phyloP scores from a whole-genome alignment of 2,329 filamentous ascomycete genomes.

The Cryphonectria naterciae region DNA sequence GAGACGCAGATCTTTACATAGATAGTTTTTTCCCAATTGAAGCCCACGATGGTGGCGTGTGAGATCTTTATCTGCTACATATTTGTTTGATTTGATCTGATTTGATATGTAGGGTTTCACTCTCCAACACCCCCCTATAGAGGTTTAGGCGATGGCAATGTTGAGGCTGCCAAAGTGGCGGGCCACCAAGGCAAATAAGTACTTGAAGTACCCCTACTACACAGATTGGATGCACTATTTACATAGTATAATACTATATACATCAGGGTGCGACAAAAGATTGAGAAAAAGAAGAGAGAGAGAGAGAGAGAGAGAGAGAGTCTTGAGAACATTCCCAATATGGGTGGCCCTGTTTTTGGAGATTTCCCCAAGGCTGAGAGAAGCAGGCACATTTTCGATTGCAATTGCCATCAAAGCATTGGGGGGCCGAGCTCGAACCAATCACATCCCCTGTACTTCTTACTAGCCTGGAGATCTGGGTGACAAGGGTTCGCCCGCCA shows the following conservation, averaged over 20 bases:
- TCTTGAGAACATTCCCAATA: not conserved
- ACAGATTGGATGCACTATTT: not conserved
- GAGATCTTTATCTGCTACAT: not conserved
- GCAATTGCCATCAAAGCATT: not conserved
- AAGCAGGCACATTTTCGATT: not conserved
- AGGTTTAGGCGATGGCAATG: not conserved
- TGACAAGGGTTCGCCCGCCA: slow-evolving; percentile 15
- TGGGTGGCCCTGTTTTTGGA: not conserved
- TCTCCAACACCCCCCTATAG: not conserved
- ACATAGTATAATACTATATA: not conserved
- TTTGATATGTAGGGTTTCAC: not conserved
- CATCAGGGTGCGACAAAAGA: not conserved
- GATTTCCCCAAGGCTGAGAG: not conserved
- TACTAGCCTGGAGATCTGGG: not conserved
- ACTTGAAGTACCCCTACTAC: not conserved
- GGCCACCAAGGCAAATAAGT: not conserved
- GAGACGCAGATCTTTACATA: not conserved
- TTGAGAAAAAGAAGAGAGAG: not conserved
- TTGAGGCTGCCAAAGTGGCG: slow-evolving; percentile 13
- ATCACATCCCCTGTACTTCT: slow-evolving; percentile 9
- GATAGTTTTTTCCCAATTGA: not conserved
- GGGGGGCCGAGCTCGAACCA: not conserved
- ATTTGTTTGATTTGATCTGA: not conserved
- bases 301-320: slow-evolving; percentile 1
- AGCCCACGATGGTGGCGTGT: not conserved